Base-by-base conservation (phyloP, 495 filamentous ascomycete species). In the Cryomyces minteri region DNA sequence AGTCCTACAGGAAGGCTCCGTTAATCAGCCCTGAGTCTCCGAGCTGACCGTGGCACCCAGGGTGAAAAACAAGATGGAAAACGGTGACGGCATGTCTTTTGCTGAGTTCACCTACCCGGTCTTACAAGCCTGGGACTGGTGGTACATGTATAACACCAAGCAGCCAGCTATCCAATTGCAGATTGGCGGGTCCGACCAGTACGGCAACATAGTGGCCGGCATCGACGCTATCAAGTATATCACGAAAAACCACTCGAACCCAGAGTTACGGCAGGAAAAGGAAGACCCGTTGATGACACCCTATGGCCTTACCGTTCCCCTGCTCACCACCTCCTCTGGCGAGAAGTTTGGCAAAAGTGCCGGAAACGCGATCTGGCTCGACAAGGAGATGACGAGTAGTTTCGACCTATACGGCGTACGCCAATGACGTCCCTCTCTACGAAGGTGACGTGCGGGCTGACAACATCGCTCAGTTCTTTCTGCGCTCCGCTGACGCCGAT, bases 41-140 rank as follows among this genome's bases (percentile, higher is more conserved):
- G 3, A 14, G 34, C 34, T 38, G 34, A 47, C 34, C 11, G 8
- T 7, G 11, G 41, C 11, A 12, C 28, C 5, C 39, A 88, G 85
- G 25, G 90, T 95, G 44, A 90, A 83, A 60, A 79, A 69, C 9
- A 82, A 80, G 46, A 72, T 96, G 72, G 66, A 67, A 28, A 76
- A 74, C 25, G 84, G 84, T 0, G 81, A 88, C 43, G 90, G 90
- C 44, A 84, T 99, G 76, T 90, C 88, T 6, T 84, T 88, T 52
- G 78, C 84, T 14, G 90, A 99, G 61, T 94, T 99, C 58, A 68
- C 74, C 3, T 99, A 99, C 52, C 90, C 93, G 10, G 58, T 96
- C 25, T 71, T 99, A 51, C 90, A 99, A 59, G 82, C 77, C n/a
- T 96, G 87, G 78, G 90, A 99, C 60, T 99, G 86, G 79, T 95